Percentiles rank a stretch among this genome's conserved stretches.
Evolutionary conservation across 352 stramenopile genomes (phyloP).

Genomic region (Phytopythium oedochilum): DNA sequence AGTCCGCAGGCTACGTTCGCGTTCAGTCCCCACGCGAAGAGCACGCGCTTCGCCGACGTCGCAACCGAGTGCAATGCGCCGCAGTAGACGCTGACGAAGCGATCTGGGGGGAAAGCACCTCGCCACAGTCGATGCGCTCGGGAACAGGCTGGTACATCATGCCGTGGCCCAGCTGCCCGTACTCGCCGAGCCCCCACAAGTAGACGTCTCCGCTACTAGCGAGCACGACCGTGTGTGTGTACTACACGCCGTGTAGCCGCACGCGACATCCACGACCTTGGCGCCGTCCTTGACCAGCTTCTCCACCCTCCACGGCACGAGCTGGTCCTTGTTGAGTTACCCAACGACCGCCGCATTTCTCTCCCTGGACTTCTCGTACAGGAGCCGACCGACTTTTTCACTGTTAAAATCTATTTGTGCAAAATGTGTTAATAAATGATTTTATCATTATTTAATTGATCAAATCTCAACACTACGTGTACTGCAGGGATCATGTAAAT

Average conservation of each 20-base stretch:
- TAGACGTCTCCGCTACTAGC: constrained; percentile 76
- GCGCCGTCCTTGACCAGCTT: constrained; percentile 23
- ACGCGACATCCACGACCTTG: constrained; percentile 61
- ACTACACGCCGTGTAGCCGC: constrained; percentile 84
- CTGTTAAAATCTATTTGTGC: no score
- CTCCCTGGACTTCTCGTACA: no score
- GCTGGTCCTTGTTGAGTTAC: constrained; percentile 76
- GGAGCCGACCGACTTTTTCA: no score
- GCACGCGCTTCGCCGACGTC: constrained; percentile 49
- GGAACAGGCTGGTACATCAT: constrained; percentile 79
- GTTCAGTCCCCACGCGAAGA: constrained; percentile 82
- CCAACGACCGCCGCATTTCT: no score
- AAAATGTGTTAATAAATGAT: no score
- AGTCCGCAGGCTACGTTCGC: constrained; percentile 75
- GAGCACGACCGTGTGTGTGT: constrained; percentile 85
- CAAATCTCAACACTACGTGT: no score
- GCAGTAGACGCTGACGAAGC: constrained; percentile 56
- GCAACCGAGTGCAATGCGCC: constrained; percentile 78
- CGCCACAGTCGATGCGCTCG: constrained; percentile 49
- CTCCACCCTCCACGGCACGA: constrained; percentile 55
- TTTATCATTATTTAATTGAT: no score
- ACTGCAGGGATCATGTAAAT: no score
- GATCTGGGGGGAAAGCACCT: constrained; percentile 42
- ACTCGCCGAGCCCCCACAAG: constrained; percentile 88
- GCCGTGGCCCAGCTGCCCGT: constrained; percentile 86